Evolutionary conservation across 768 basidiomycete genomes (phyloP), one percentile per base, ranked within the genome.

Genomic region (Lactarius psammicola): DNA sequence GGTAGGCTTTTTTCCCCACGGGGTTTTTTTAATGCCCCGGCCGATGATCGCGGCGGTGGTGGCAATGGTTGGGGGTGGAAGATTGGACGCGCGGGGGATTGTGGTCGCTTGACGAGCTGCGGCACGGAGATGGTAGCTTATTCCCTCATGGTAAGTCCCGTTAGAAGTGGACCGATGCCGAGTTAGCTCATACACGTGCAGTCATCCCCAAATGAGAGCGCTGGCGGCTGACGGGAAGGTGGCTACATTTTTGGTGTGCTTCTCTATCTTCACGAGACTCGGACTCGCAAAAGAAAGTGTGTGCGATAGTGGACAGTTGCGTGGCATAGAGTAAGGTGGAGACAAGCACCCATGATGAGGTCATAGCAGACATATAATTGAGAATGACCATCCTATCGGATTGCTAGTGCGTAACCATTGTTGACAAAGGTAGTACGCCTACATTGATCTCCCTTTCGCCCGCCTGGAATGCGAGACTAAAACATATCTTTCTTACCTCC

Each of bases 11-110:
- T 58, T 60, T 57, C 63, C 58, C 31, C 3, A 46, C 23, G 36
- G 57, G 59, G 44, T 65, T 60, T 65, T 64, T 65, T 60, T 49
- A 46, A 60, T 31, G 42, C 64, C 40, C 31, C 28, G 53, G 33
- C 23, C 53, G 9, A 34, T 63, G 44, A 63, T 20, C 57, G 58
- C 63, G n/a, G 40, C 26, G 46, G 11, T 49, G 40, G 53, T 55
- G 6, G 30, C 3, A 9, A 23, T 46, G 40, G 17, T 10, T 13
- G 17, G 31, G n/a, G 44, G 23, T 26, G 13, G 31, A n/a, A 23
- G 11, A 46, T 46, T 9, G n/a, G 20, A 23, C 40, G 9, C 17
- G 17, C 40, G 40, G 40, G 6, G 18, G 18, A 18, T 42, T 17
- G 40, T 42, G 18, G n/a, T 13, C 23, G 11, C 2, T 13, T 4